phyloP scores from a whole-genome alignment of 495 filamentous ascomycete species.

The Daldinia bambusicola region DNA sequence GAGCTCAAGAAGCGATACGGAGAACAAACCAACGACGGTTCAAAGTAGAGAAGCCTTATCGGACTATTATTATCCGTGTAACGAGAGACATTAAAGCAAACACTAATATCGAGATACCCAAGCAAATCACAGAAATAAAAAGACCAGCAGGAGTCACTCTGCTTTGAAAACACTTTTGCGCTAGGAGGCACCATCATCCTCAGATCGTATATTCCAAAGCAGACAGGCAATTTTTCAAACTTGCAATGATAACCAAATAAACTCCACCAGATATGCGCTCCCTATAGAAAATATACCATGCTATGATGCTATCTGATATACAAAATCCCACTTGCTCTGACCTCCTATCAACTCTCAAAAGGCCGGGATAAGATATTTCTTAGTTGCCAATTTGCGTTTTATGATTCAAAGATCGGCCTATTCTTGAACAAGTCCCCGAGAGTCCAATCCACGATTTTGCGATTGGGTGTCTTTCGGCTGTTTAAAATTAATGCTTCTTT shows the following conservation, averaged over 20 bases:
- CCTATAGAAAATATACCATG: slow-evolving; percentile 30
- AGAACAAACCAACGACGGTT: slow-evolving; percentile 42
- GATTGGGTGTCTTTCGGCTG: neutral
- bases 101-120: slow-evolving; percentile 14
- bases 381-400: neutral
- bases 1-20: slow-evolving; percentile 55
- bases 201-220: neutral
- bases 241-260: slow-evolving; percentile 29
- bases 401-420: neutral
- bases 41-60: slow-evolving; percentile 2
- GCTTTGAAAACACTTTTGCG: neutral
- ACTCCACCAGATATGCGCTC: slow-evolving; percentile 28
- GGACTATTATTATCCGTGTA: neutral
- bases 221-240: slow-evolving; percentile 12
- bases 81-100: neutral
- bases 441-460: neutral
- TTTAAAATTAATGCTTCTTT: slow-evolving; percentile 44
- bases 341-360: neutral
- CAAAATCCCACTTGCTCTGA: slow-evolving; percentile 20
- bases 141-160: slow-evolving; percentile 1
- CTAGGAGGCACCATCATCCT: slow-evolving; percentile 10
- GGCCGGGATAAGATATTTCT: neutral
- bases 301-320: slow-evolving; percentile 37
- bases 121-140: neutral
- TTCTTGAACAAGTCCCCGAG: neutral